These are phyloP conservation scores for Dryas octopetala DNA, from an alignment of 306 rosid genomes.

Conservation along the genomic window DNA sequence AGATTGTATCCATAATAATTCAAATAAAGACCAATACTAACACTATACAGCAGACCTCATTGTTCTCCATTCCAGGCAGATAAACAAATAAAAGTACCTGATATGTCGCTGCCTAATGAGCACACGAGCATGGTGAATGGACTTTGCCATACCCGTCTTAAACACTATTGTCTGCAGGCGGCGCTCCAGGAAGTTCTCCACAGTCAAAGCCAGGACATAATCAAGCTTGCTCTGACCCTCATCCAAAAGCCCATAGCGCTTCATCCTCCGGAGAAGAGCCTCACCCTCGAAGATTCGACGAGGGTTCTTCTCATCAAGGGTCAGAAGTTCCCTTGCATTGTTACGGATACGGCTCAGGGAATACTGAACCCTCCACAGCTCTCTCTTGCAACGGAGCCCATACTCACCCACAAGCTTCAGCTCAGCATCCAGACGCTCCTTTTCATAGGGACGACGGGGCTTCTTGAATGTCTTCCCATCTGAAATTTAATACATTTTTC, in stretches of 20 bases:
- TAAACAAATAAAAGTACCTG: conserved; percentile 1
- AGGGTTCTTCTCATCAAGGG: conserved; percentile 21
- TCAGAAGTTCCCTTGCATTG: conserved; percentile 21
- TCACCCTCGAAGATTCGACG: conserved; percentile 15
- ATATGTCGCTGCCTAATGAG: conserved; percentile 24
- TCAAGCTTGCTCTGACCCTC: conserved; percentile 20
- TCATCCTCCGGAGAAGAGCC: conserved; percentile 25
- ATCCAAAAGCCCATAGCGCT: conserved; percentile 17
- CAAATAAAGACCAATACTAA: not conserved
- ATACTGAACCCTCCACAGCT: conserved; percentile 24
- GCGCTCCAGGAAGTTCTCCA: conserved; percentile 27
- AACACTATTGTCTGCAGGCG: conserved; percentile 18
- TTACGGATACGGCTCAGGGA: conserved; percentile 19
- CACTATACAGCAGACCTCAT: conserved; percentile 4
- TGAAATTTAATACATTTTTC: not conserved
- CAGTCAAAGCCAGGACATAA: conserved; percentile 27
- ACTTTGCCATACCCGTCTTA: conserved; percentile 15
- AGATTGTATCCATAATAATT: not conserved
- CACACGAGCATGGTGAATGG: conserved; percentile 22
- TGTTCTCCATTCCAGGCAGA: not conserved
- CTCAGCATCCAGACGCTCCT: conserved; percentile 52
- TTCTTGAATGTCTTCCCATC: conserved; percentile 79
- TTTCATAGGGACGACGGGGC: conserved; percentile 75
- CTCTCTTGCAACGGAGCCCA: conserved; percentile 29
- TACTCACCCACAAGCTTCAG: conserved; percentile 28